Evolutionary conservation across 1,284 basidiomycete genomes (phyloP), one percentile per base, ranked within the genome.

Genomic region (Leccinum brunneo-olivaceum): DNA sequence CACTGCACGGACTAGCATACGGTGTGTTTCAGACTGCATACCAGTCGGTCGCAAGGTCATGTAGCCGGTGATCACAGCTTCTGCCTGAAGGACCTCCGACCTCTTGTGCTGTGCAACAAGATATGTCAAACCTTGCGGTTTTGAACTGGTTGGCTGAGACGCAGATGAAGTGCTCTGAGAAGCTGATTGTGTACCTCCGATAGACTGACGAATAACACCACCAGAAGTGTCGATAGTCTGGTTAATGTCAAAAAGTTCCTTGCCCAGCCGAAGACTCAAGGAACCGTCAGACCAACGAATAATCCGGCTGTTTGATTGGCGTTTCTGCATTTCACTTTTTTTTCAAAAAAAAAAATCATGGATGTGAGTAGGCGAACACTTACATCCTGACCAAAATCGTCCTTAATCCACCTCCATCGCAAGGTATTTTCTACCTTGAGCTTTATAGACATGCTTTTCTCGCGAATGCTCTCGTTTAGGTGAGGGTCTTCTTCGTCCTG

Each of bases 221-320:
- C 76, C 82, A 8, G 84, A 85, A 9, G 74, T 81, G 56, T 91
- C 87, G 47, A 85, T 67, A 45, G 75, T 80, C 60, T 84, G 75
- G 40, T 76, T 80, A 47, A 96, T 82, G 66, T 96, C 91, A 62
- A 93, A 94, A 5, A 93, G 72, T 58, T 96, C 93, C 62, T 85
- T 85, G 39, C 93, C 92, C 43, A 96, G 71, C 52, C 88, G 83
- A 28, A 96, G 74, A 55, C 89, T 92, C 51, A 90, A 69, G 12
- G 84, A 77, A 20, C 92, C 92, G 59, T 96, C 93, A 18, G 90
- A 94, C 92, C 92, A 96, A 7, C 84, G 80, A 43, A 96, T 80
- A 29, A 94, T 72, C 14, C 91, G 84, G 50, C 83, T 79, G 60
- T 96, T 96, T 8, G 90, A 90, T 69, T 93, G 84, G 50, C 83